Conservation (phyloP, 2,329 filamentous ascomycete genomes). For the Aspergillus oerlinghausenensis region DNA sequence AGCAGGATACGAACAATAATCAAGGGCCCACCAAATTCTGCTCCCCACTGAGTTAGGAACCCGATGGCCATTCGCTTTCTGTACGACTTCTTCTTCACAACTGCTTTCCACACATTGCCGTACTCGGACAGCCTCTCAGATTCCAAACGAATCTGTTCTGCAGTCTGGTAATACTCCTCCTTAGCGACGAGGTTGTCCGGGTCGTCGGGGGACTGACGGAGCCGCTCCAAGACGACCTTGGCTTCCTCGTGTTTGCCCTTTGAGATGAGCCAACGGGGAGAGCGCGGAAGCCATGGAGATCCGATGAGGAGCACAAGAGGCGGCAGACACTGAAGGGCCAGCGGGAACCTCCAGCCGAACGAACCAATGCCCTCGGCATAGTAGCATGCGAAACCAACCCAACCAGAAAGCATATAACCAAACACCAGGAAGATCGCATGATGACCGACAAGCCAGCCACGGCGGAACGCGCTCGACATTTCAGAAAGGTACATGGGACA, state of each 20-base stretch:
- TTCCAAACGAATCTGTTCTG: conserved; percentile 44
- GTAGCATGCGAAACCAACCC: conserved; percentile 45
- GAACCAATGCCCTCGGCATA: conserved; percentile 34
- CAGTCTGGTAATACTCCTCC: conserved; percentile 46
- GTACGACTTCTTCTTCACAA: conserved; percentile 46
- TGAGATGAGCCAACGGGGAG: conserved; percentile 48
- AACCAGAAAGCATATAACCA: conserved; percentile 43
- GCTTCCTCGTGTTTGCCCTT: conserved; percentile 46
- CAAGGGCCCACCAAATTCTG: conserved; percentile 50
- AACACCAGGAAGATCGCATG: conserved; percentile 47
- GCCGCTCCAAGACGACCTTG: conserved; percentile 37
- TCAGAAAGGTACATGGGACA: conserved; percentile 46
- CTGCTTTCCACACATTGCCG: conserved; percentile 43
- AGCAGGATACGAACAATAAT: conserved; percentile 43
- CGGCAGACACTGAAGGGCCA: conserved; percentile 39
- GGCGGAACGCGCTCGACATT: conserved; percentile 37
- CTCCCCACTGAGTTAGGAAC: conserved; percentile 51
- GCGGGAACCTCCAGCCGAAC: conserved; percentile 46
- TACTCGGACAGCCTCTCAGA: conserved; percentile 37
- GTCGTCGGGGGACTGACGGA: conserved; percentile 38
- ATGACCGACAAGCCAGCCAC: conserved; percentile 45
- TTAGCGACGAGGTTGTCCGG: conserved; percentile 40
- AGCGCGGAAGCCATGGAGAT: conserved; percentile 42
- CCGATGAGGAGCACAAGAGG: conserved; percentile 39
- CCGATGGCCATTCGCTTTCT: conserved; percentile 50